phyloP scores from a whole-genome alignment of 2,329 filamentous ascomycete species.

The Aureobasidium sp. region DNA sequence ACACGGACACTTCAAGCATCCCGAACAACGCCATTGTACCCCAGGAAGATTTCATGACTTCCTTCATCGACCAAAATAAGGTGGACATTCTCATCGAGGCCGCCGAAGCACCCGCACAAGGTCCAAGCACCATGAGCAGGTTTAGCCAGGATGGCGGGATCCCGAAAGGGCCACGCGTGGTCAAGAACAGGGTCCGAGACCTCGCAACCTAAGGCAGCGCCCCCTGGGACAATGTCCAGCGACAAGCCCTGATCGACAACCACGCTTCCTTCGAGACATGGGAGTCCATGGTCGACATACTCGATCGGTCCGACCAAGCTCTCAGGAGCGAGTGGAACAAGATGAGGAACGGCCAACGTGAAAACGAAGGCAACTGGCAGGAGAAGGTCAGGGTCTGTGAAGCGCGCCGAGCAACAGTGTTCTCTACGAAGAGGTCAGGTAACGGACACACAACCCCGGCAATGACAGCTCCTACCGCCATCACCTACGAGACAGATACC shows the following conservation, averaged over 20 bases:
- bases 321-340: background rate
- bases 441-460: background rate
- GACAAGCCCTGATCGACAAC: background rate
- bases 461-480: background rate
- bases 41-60: background rate
- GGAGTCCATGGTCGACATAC: background rate
- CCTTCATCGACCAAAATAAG: background rate
- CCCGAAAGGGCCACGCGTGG: background rate
- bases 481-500: background rate
- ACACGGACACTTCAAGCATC: background rate
- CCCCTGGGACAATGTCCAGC: background rate
- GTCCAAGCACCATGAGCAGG: background rate
- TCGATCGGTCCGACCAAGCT: background rate
- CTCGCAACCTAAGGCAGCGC: background rate
- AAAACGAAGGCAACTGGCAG: background rate
- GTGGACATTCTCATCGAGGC: background rate
- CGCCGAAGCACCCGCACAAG: background rate
- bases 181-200: constrained; percentile 3
- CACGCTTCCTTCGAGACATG: background rate
- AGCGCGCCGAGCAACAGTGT: background rate
- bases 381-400: background rate
- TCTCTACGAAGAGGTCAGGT: background rate
- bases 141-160: background rate
- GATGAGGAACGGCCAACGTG: background rate
- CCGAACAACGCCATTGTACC: background rate